phyloP scores from a whole-genome alignment of 2,329 filamentous ascomycete species.

The Cladophialophora psammophila region DNA sequence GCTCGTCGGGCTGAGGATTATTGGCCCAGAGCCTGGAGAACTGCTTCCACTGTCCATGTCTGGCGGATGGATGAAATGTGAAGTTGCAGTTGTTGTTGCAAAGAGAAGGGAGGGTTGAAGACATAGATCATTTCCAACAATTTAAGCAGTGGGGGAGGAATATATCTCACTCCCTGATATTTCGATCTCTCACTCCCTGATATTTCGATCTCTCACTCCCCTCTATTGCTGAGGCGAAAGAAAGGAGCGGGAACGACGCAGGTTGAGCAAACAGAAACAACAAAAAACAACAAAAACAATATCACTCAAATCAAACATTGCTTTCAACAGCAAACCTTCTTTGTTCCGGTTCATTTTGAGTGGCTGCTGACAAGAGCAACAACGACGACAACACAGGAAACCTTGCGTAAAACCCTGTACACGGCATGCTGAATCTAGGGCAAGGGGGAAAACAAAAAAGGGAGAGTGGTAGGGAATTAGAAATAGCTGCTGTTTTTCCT shows the following conservation, averaged over 20 bases:
- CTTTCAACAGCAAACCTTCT: neutral
- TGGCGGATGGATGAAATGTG: neutral
- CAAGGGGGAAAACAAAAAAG: neutral
- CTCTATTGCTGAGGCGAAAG: neutral
- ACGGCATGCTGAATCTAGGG: too few relatives aligned
- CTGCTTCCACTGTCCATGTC: neutral
- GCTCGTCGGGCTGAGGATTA: neutral
- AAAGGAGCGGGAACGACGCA: neutral
- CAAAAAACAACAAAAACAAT: neutral
- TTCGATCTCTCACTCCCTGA: neutral
- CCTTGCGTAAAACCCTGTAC: too few relatives aligned
- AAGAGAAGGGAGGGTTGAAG: neutral
- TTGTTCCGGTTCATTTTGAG: neutral
- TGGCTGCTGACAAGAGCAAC: neutral
- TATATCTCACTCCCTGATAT: too few relatives aligned
- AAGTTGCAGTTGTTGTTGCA: neutral
- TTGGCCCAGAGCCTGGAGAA: neutral
- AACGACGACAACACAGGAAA: too few relatives aligned
- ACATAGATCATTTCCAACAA: too few relatives aligned
- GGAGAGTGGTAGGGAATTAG: neutral
- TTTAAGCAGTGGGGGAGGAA: too few relatives aligned
- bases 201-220: too few relatives aligned
- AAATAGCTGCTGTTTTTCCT: neutral
- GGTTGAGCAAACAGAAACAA: too few relatives aligned
- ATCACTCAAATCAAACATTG: neutral